These are phyloP conservation scores for Penicillium angulare DNA, from an alignment of 495 filamentous ascomycete species.

Conservation along the genomic window DNA sequence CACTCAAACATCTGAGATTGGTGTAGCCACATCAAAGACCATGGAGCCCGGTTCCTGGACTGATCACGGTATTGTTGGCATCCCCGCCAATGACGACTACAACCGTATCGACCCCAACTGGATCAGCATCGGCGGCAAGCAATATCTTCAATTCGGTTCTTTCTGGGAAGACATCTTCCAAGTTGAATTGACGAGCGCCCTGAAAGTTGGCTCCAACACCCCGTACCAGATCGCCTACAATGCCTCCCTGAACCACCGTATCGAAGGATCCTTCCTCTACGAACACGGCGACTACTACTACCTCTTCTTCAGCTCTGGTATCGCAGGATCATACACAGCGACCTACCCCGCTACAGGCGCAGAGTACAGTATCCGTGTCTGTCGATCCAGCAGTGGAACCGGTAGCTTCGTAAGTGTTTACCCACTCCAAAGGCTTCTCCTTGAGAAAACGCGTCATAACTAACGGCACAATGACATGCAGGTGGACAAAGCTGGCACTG, in stretches of 20 bases:
- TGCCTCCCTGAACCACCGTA: slow-evolving; percentile 47
- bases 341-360: slow-evolving; percentile 50
- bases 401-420: slow-evolving; percentile 51
- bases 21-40: slow-evolving; percentile 62
- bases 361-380: slow-evolving; percentile 68
- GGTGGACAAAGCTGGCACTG: slow-evolving; percentile 56
- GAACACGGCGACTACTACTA: slow-evolving; percentile 59
- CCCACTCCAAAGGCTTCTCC: no score
- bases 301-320: slow-evolving; percentile 62
- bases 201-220: slow-evolving; percentile 30
- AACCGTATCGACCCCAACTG: slow-evolving; percentile 73
- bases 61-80: slow-evolving; percentile 48
- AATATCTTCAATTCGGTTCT: slow-evolving; percentile 63
- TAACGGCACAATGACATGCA: slow-evolving; percentile 12
- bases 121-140: slow-evolving; percentile 42
- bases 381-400: slow-evolving; percentile 51
- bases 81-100: slow-evolving; percentile 51
- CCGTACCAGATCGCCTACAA: slow-evolving; percentile 57
- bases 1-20: slow-evolving; percentile 61
- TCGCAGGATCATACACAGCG: slow-evolving; percentile 57
- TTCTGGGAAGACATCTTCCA: slow-evolving; percentile 72
- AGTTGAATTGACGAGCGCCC: slow-evolving; percentile 50
- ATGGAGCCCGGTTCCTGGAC: slow-evolving; percentile 63
- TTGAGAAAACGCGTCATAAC: background rate
- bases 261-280: slow-evolving; percentile 60